These are phyloP conservation scores for Apiotrichum veenhuisii DNA, from an alignment of 1,284 basidiomycete species.

Conservation along the genomic window DNA sequence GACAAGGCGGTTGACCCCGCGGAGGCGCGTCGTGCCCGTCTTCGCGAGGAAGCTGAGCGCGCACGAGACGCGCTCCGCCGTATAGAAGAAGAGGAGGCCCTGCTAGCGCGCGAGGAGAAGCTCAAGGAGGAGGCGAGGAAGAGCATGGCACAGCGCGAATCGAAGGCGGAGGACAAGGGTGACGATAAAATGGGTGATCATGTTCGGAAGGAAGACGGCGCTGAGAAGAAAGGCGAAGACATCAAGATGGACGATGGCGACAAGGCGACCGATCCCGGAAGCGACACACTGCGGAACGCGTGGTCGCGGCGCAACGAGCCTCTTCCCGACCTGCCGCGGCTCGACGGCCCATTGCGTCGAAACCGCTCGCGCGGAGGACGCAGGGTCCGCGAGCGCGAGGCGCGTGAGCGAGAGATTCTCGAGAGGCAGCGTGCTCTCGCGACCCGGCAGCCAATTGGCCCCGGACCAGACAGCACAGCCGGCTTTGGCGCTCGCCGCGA, in stretches of 20 bases:
- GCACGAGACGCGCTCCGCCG: slow-evolving; percentile 13
- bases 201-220: background rate
- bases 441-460: slow-evolving; percentile 5
- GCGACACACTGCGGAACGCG: background rate
- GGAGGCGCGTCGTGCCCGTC: slow-evolving; percentile 9
- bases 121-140: background rate
- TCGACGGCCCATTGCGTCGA: background rate
- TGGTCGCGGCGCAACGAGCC: background rate
- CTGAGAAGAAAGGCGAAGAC: background rate
- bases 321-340: background rate
- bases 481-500: slow-evolving; percentile 1
- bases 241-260: background rate
- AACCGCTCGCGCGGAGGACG: background rate
- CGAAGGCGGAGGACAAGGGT: slow-evolving; percentile 1
- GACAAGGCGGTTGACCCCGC: slow-evolving; percentile 1
- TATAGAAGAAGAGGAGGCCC: slow-evolving; percentile 20
- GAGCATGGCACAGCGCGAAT: slow-evolving; percentile 6
- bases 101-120: slow-evolving; percentile 13
- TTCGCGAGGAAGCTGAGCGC: slow-evolving; percentile 20
- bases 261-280: background rate
- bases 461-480: background rate
- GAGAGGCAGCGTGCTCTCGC: background rate
- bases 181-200: too few species aligned
- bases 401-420: background rate
- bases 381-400: background rate